Evolutionary conservation across 2,329 filamentous ascomycete species (phyloP).

Genomic region (Calycina herbarum): DNA sequence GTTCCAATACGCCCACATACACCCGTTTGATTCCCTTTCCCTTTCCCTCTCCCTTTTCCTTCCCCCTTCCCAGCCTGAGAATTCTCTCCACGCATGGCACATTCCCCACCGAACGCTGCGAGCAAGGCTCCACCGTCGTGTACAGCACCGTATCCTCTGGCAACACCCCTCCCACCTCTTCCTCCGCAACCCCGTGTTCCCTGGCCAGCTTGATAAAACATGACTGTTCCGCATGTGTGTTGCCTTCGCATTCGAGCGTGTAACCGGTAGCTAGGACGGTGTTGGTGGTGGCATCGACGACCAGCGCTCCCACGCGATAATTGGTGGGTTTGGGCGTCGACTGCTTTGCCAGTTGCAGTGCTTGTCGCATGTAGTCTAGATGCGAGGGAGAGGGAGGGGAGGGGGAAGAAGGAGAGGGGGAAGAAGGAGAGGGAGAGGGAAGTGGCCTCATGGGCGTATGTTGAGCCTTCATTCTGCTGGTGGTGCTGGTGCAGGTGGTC

Average conservation of each 20-base stretch:
- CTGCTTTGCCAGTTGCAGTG: slow-evolving; percentile 72
- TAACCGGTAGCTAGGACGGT: slow-evolving; percentile 77
- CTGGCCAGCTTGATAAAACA: slow-evolving; percentile 74
- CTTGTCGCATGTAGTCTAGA: slow-evolving; percentile 61
- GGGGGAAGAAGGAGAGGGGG: neutral
- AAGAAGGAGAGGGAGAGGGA: neutral
- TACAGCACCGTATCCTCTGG: slow-evolving; percentile 66
- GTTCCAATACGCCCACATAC: slow-evolving; percentile 86
- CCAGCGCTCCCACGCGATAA: slow-evolving; percentile 66
- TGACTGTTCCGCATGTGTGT: slow-evolving; percentile 95
- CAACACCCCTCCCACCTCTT: slow-evolving; percentile 52
- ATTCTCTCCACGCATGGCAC: slow-evolving; percentile 78
- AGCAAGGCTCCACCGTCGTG: slow-evolving; percentile 91
- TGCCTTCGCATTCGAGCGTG: slow-evolving; percentile 85
- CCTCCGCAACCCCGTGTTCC: slow-evolving; percentile 51
- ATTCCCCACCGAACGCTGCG: slow-evolving; percentile 71
- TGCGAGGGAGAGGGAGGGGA: slow-evolving; percentile 20
- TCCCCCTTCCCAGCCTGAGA: slow-evolving; percentile 48
- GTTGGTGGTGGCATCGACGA: slow-evolving; percentile 61
- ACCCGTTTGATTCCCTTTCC: slow-evolving; percentile 61
- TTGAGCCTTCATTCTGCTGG: neutral
- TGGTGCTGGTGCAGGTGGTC: neutral
- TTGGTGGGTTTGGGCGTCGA: slow-evolving; percentile 88
- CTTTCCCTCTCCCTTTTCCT: neutral
- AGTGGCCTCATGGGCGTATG: neutral